Base-by-base conservation (phyloP, 495 filamentous ascomycete genomes). In the Tetracladium setigerum region DNA sequence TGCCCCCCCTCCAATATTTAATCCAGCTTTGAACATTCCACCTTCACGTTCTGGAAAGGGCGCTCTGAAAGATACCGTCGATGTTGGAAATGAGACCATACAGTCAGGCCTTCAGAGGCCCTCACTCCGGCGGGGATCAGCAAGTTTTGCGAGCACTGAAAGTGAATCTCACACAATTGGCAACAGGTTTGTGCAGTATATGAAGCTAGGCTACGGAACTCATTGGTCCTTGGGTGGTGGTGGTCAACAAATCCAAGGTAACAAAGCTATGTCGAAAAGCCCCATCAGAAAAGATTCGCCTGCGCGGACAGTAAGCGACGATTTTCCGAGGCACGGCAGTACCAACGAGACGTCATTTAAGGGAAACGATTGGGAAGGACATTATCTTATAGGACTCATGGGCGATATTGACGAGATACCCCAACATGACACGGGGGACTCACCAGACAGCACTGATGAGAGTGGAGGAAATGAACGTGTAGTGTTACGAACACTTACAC, bases 371-470 rank as follows among this genome's bases (percentile, higher is more conserved):
- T 38, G 55, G 22, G 39, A 50, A 13, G 86, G 84, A 5, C 76
- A 76, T 46, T 94, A 82, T 55, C 64, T 90, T 10, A 76, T 94
- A 47, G 87, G 87, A 2, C 68, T 89, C 4, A 72, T 73, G 46
- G 82, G 84, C 12, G 71, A 81, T 35, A 60, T 84, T 38, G 53
- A 46, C 3, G 44, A 50, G 12, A 6, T 17, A 12, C 27, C 30
- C 14, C 27, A 46, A 30, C 5, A 15, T 12, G 46, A 46, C 11
- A 13, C 30, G 1, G 43, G 51, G 5, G 19, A 19, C 11, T 22
- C 27, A 5, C 22, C 18, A 8, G 60, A 63, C 46, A 50, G 56
- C 14, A 36, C 34, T 1, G 53, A 51, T 9, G 47, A 59, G 5
- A 64, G 66, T 5, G 60, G 60, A 47, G 58, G 63, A 42, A 65